phyloP scores from a whole-genome alignment of 2,329 filamentous ascomycete genomes.

The Teratosphaeria pseudoeucalypti region DNA sequence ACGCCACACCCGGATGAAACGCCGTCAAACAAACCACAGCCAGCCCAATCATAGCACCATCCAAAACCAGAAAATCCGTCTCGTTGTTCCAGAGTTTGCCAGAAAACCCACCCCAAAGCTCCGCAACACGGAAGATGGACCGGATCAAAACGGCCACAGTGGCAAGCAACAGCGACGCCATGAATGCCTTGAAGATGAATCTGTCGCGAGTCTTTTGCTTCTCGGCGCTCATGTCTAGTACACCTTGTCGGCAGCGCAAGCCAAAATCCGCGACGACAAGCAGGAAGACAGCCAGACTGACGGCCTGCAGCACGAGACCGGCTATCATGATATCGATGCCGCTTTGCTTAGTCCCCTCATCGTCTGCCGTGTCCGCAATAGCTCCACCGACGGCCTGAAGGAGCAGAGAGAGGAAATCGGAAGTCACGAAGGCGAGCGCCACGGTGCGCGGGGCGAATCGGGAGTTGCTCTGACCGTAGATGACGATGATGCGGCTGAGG shows the following conservation, averaged over 20 bases:
- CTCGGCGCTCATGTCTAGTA: constrained; percentile 9
- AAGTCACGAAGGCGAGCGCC: constrained; percentile 48
- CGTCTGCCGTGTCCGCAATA: constrained; percentile 40
- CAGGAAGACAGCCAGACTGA: constrained; percentile 39
- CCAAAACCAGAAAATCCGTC: constrained; percentile 39
- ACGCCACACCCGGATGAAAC: constrained; percentile 37
- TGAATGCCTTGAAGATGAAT: constrained; percentile 43
- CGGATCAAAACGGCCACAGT: constrained; percentile 52
- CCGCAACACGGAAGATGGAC: constrained; percentile 55
- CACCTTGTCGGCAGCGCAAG: constrained; percentile 4
- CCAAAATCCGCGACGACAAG: constrained; percentile 27
- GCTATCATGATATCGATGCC: constrained; percentile 48
- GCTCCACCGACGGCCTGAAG: constrained; percentile 49
- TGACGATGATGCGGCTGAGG: constrained; percentile 47
- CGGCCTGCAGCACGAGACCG: constrained; percentile 47
- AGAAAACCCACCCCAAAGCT: constrained; percentile 54
- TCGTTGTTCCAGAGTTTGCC: constrained; percentile 46
- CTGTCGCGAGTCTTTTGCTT: constrained; percentile 29
- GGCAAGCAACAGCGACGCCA: constrained; percentile 43
- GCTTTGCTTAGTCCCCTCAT: constrained; percentile 28
- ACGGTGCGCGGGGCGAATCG: constrained; percentile 19
- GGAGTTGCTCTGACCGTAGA: constrained; percentile 35
- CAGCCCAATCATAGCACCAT: constrained; percentile 44
- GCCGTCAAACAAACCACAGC: constrained; percentile 36
- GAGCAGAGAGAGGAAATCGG: constrained; percentile 45